Base-by-base conservation (phyloP, 2,329 filamentous ascomycete species). In the Aspergillus tanneri region DNA sequence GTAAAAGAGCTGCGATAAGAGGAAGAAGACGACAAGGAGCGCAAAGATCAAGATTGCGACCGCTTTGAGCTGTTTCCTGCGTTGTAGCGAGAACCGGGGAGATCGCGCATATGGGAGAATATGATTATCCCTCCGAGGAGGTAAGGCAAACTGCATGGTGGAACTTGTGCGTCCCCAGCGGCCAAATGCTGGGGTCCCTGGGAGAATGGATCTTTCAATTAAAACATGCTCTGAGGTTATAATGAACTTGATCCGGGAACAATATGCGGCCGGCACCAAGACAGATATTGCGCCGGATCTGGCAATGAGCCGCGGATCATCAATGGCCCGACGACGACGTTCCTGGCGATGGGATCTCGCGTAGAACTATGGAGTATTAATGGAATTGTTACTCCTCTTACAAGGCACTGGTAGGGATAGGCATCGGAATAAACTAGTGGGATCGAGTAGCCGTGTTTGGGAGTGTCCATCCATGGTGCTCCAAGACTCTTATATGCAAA, bases 111-210 rank as follows among this genome's bases (percentile, higher is more conserved):
- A 92, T 23, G 86, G 84, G 57, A 84, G 82, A 57, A 87, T 83
- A 65, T 86, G 84, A 57, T 88, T 92, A 64, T 81, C 84, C 74
- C 92, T 95, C 70, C 90, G 86, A 63, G 89, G 83, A 46, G 90
- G 90, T 61, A 95, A 85, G 55, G 91, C 90, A 77, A 92, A 90
- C 70, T 96, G 91, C 90, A 96, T 93, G 59, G 27, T 47, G 41
- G 19, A 40, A 50, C 32, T 46, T 35, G 44, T 54, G 22, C 43
- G 47, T 27, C 55, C 57, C 59, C 61, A 56, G 57, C 56, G 46
- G 47, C 47, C 28, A 42, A 34, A 43, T 53, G 52, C 50, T 53
- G 50, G 53, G 49, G 44, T 40, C 52, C 46, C 34, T 16, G 47
- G 21, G 21, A 46, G 7, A n/a, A 43, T 14, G n/a, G 14, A 4